Percentiles rank a stretch among this genome's conserved stretches.
phyloP scores from a whole-genome alignment of 139 green algal species.

The Ettlia oleoabundans region DNA sequence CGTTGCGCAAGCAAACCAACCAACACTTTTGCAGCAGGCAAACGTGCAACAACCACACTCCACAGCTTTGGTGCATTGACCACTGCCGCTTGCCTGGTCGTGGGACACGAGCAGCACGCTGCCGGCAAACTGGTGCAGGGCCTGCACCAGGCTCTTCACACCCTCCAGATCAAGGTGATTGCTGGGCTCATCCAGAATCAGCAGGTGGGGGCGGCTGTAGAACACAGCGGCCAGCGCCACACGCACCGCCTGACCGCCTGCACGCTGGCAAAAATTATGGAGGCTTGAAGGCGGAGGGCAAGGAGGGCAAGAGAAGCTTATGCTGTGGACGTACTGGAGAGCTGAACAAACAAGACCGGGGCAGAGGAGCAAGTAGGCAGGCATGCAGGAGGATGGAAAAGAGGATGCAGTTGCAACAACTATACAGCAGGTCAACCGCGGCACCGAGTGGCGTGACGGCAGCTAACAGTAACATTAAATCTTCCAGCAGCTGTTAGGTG shows the following conservation, averaged over 20 bases:
- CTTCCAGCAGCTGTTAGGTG: too few relatives aligned
- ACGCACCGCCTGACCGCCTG: conserved; percentile 90
- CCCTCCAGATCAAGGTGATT: conserved; percentile 95
- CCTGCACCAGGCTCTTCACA: conserved; percentile 74
- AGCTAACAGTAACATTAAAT: too few relatives aligned
- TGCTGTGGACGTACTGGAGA: too few relatives aligned
- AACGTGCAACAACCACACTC: too few relatives aligned
- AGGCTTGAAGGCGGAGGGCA: not conserved
- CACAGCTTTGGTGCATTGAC: not conserved
- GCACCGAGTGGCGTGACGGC: too few relatives aligned
- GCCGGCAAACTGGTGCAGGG: conserved; percentile 74
- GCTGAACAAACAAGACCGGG: too few relatives aligned
- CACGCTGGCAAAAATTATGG: not conserved
- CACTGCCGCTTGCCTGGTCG: conserved; percentile 58
- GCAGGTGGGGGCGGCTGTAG: conserved; percentile 82
- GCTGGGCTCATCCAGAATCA: conserved; percentile 87
- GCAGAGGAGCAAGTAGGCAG: not conserved
- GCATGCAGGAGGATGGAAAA: too few relatives aligned
- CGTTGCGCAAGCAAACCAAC: not conserved
- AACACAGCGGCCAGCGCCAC: conserved; percentile 66
- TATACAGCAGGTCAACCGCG: too few relatives aligned
- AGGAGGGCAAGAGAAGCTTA: too few relatives aligned
- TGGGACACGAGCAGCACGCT: conserved; percentile 85
- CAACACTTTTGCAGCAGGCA: too few relatives aligned
- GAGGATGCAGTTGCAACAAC: too few relatives aligned